phyloP scores from a whole-genome alignment of 257 asterid genomes.

The Ilex asprella region DNA sequence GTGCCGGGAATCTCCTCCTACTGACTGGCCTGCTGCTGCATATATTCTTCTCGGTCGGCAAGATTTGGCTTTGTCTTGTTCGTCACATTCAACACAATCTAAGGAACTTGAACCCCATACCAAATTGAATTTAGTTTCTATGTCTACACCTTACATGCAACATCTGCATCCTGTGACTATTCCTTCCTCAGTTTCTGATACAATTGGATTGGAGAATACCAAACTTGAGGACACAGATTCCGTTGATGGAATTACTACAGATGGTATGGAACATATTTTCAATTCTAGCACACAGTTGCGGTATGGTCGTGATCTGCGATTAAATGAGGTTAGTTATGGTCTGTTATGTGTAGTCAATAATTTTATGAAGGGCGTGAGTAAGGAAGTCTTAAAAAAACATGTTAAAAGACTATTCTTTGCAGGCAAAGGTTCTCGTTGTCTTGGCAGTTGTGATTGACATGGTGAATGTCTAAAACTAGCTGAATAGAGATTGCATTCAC shows the following conservation, averaged over 20 bases:
- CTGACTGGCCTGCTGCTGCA: slow-evolving; percentile 94
- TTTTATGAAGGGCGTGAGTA: too few relatives aligned
- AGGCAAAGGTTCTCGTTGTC: too few relatives aligned
- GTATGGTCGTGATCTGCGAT: slow-evolving; percentile 91
- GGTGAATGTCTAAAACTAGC: too few relatives aligned
- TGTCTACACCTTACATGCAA: slow-evolving; percentile 86
- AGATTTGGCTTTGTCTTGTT: slow-evolving; percentile 75
- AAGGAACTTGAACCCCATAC: slow-evolving; percentile 44
- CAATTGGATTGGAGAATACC: slow-evolving; percentile 56
- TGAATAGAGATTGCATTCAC: too few relatives aligned
- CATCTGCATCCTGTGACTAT: slow-evolving; percentile 81
- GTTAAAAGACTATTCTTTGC: too few relatives aligned
- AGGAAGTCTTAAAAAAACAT: too few relatives aligned
- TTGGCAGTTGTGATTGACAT: too few relatives aligned
- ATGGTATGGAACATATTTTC: slow-evolving; percentile 97
- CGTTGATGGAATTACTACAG: slow-evolving; percentile 62
- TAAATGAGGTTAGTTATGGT: slow-evolving; percentile 66
- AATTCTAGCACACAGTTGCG: slow-evolving; percentile 83
- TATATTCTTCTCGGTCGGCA: slow-evolving; percentile 94
- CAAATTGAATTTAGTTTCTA: slow-evolving; percentile 52
- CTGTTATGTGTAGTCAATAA: not conserved
- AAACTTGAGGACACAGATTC: slow-evolving; percentile 70
- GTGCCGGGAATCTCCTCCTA: slow-evolving; percentile 96
- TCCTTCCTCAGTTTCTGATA: slow-evolving; percentile 78
- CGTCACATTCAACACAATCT: slow-evolving; percentile 49